These are phyloP conservation scores for Phialophora chinensis DNA, from an alignment of 2,329 filamentous ascomycete species.

Conservation along the genomic window DNA sequence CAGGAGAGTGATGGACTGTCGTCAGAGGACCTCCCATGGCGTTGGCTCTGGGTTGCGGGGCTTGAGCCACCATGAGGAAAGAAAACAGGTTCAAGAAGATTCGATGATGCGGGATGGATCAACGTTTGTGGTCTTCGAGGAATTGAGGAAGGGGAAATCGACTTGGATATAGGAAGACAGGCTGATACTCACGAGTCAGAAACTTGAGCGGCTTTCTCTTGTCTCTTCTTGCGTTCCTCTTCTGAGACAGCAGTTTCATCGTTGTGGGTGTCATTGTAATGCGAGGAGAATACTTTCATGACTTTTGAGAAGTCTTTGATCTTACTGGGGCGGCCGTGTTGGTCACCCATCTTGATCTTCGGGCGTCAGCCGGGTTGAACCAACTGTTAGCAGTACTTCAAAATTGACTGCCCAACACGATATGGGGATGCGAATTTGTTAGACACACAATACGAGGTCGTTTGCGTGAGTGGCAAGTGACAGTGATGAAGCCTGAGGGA, in stretches of 20 bases:
- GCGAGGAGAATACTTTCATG: conserved; percentile 22
- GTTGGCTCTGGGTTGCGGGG: neutral
- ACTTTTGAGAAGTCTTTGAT: conserved; percentile 23
- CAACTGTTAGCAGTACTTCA: neutral
- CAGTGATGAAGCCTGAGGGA: neutral
- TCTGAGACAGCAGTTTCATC: conserved; percentile 21
- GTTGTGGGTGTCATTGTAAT: conserved; percentile 16
- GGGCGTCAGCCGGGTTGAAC: neutral
- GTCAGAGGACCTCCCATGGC: neutral
- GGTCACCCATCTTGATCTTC: conserved; percentile 5
- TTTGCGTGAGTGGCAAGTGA: neutral
- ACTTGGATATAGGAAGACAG: neutral
- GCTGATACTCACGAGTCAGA: conserved; percentile 27
- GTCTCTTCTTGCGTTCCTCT: conserved; percentile 20
- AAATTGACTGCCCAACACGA: neutral
- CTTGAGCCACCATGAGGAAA: neutral
- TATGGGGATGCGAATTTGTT: neutral
- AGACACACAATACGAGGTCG: neutral
- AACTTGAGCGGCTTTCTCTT: conserved; percentile 16
- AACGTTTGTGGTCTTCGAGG: neutral
- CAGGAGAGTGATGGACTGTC: neutral
- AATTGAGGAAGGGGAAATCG: neutral
- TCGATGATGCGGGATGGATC: neutral
- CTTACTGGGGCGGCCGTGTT: neutral
- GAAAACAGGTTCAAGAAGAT: neutral